Conservation (phyloP, 2,329 filamentous ascomycete genomes). For the Neonectria faginata region DNA sequence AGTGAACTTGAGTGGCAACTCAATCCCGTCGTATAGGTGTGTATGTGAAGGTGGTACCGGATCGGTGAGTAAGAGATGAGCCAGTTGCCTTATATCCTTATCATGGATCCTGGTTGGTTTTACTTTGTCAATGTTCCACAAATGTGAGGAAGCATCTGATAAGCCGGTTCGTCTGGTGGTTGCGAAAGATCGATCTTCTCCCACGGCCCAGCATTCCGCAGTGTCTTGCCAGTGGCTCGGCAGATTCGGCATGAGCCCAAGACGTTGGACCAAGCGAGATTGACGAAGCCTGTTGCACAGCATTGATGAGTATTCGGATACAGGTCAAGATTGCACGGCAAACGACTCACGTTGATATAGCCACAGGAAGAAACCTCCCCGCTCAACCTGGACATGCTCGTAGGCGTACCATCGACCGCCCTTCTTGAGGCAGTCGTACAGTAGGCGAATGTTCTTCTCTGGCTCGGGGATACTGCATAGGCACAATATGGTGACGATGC, state of each 20-base stretch:
- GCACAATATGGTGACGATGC: conserved; percentile 70
- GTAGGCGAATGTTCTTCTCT: conserved; percentile 63
- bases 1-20: too few species aligned
- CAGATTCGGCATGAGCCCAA: conserved; percentile 65
- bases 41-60: not conserved
- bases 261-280: conserved; percentile 64
- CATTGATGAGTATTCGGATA: not conserved
- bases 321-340: conserved; percentile 1
- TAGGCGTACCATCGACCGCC: conserved; percentile 73
- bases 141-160: conserved; percentile 60
- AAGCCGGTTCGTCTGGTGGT: conserved; percentile 56
- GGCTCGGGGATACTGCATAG: conserved; percentile 74
- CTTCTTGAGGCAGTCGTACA: conserved; percentile 69
- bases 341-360: conserved; percentile 64
- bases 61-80: not conserved
- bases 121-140: conserved; percentile 65
- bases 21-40: too few species aligned
- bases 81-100: too few species aligned
- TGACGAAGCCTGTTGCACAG: conserved; percentile 56
- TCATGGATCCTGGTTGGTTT: conserved; percentile 4
- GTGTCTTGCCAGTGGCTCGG: conserved; percentile 59
- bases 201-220: conserved; percentile 65
- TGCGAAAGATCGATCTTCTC: conserved; percentile 60
- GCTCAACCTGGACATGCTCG: conserved; percentile 66
- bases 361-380: conserved; percentile 54